Conservation (phyloP, 2,329 filamentous ascomycete genomes). For the Epichloe elymi region DNA sequence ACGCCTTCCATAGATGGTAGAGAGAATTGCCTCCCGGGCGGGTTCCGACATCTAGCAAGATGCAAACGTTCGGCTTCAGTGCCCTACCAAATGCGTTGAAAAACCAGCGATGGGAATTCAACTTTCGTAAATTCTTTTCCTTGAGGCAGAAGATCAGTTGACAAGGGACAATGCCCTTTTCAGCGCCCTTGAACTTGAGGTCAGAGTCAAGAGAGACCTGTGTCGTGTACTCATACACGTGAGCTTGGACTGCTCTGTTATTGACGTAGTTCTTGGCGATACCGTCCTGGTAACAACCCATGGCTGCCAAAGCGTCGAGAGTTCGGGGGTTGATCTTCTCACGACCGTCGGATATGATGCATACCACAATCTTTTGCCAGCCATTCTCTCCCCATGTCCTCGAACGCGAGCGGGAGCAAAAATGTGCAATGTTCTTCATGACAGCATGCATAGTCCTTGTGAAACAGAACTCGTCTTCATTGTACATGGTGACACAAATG, state of each 20-base stretch:
- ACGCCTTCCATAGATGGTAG: constrained; percentile 99
- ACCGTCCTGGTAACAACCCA: constrained; percentile 96
- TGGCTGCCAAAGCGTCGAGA: constrained; percentile 83
- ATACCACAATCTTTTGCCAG: constrained; percentile 99
- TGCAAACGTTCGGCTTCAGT: constrained; percentile 91
- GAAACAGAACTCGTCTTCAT: constrained; percentile 93
- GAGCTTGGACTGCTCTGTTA: constrained; percentile 83
- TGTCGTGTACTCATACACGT: constrained; percentile 98
- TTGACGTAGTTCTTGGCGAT: constrained; percentile 99
- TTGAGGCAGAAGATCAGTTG: constrained; percentile 98
- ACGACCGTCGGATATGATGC: constrained; percentile 88
- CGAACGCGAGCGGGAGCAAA: constrained; percentile 83
- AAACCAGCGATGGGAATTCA: constrained; percentile 98
- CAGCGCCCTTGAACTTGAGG: constrained; percentile 96
- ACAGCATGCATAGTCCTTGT: constrained; percentile 97
- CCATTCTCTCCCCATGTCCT: constrained; percentile 93
- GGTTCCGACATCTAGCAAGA: constrained; percentile 91
- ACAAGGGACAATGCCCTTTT: constrained; percentile 96
- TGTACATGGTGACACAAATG: constrained; percentile 98
- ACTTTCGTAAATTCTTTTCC: constrained; percentile 93
- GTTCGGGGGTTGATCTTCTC: constrained; percentile 83
- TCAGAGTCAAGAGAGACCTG: constrained; percentile 93
- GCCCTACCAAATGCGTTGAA: constrained; percentile 95
- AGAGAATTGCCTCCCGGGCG: constrained; percentile 77
- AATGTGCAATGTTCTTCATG: constrained; percentile 96